Conservation (phyloP, 2,329 filamentous ascomycete genomes). For the Pestalotiopsis sp. region DNA sequence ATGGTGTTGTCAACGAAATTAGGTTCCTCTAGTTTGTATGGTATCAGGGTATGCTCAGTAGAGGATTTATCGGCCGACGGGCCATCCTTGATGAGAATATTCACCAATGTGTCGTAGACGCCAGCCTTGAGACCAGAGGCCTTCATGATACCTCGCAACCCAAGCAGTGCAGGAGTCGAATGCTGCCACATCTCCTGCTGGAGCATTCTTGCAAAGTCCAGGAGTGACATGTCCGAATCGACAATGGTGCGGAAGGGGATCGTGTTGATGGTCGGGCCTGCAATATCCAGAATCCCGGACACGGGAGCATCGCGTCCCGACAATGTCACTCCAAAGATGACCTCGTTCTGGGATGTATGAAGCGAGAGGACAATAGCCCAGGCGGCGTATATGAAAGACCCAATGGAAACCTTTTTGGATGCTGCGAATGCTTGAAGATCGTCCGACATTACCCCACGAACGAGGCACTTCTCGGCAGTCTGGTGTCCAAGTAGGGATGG, state of each 20-base stretch:
- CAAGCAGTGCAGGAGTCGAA: conserved; percentile 31
- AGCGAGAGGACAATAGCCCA: conserved; percentile 22
- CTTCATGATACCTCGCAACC: conserved; percentile 27
- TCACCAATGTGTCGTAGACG: conserved; percentile 14
- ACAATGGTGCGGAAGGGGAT: conserved; percentile 29
- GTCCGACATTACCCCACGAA: conserved; percentile 10
- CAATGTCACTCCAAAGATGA: conserved; percentile 42
- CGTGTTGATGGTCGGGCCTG: conserved; percentile 48
- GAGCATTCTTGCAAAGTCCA: conserved; percentile 17
- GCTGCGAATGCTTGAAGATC: conserved; percentile 2
- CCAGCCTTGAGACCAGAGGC: conserved; percentile 9
- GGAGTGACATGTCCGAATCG: conserved; percentile 24
- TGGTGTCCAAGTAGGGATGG: conserved; percentile 9
- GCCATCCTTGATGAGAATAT: conserved; percentile 8
- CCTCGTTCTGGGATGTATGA: conserved; percentile 32
- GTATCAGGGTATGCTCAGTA: neutral
- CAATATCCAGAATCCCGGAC: conserved; percentile 44
- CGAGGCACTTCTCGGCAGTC: conserved; percentile 3
- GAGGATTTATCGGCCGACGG: neutral
- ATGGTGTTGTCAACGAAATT: conserved; percentile 14
- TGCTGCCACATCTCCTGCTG: conserved; percentile 30
- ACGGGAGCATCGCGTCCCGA: conserved; percentile 47
- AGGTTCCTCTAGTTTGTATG: conserved; percentile 9
- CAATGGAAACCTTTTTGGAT: neutral
- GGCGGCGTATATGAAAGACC: conserved; percentile 15